These are phyloP conservation scores for Candida germanica DNA, from an alignment of 805 yeast species.

Conservation along the genomic window DNA sequence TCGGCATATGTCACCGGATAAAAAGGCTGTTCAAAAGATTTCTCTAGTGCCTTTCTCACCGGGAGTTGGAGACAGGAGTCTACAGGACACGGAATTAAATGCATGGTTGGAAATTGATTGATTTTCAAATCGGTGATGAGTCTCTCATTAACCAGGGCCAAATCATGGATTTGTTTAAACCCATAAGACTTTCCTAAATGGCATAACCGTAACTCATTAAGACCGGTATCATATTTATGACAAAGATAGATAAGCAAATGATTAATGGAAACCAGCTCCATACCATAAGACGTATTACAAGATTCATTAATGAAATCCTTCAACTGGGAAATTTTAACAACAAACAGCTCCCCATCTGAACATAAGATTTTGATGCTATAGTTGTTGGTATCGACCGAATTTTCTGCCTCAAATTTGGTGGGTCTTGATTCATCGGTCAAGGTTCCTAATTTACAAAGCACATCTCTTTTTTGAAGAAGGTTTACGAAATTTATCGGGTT, in stretches of 20 bases:
- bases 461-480: slow-evolving; percentile 9
- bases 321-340: slow-evolving; percentile 1
- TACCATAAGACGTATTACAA: neutral
- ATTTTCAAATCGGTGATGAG: slow-evolving; percentile 8
- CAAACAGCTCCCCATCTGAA: slow-evolving; percentile 3
- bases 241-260: slow-evolving; percentile 12
- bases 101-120: slow-evolving; percentile 12
- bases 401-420: slow-evolving; percentile 3
- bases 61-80: neutral
- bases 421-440: slow-evolving; percentile 8
- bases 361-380: slow-evolving; percentile 3
- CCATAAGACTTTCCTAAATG: slow-evolving; percentile 13
- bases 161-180: slow-evolving; percentile 2
- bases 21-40: neutral
- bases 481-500: slow-evolving; percentile 10
- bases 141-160: neutral
- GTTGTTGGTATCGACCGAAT: slow-evolving; percentile 2
- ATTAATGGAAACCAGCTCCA: slow-evolving; percentile 4
- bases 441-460: slow-evolving; percentile 13
- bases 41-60: neutral
- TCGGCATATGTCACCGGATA: slow-evolving; percentile 11
- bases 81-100: slow-evolving; percentile 4
- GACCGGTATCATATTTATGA: neutral
- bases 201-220: slow-evolving; percentile 8
- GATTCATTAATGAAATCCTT: neutral